Conservation (phyloP, 169 alveolate species). For the Neospora caninum region DNA sequence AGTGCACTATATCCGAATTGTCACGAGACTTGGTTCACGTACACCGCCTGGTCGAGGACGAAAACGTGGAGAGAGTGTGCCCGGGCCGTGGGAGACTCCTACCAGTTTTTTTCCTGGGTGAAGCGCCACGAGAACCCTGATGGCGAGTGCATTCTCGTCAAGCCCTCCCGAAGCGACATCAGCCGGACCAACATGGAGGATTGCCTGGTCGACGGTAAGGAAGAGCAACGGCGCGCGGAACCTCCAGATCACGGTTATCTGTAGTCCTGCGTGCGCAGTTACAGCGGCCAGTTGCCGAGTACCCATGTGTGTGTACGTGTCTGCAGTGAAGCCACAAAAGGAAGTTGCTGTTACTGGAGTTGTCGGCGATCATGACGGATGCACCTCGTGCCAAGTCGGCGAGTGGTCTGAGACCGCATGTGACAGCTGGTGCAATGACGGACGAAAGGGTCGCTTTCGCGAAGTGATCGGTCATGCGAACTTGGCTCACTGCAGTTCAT, state of each 20-base stretch:
- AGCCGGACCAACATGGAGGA: not conserved
- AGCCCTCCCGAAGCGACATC: not conserved
- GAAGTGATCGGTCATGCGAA: not conserved
- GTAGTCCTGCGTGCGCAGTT: no score
- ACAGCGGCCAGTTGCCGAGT: not conserved
- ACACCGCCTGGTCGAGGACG: not conserved
- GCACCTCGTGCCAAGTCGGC: conserved; percentile 47
- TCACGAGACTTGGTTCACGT: not conserved
- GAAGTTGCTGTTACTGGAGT: conserved; percentile 37
- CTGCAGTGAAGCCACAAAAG: not conserved
- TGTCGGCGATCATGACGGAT: not conserved
- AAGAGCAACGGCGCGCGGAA: not conserved
- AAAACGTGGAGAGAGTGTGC: conserved; percentile 59
- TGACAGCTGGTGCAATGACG: conserved; percentile 47
- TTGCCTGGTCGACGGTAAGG: conserved; percentile 52
- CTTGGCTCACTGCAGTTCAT: not conserved
- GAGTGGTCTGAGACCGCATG: conserved; percentile 39
- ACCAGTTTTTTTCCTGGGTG: conserved; percentile 51
- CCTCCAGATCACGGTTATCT: no score
- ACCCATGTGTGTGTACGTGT: not conserved
- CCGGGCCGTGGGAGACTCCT: not conserved
- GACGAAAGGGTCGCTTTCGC: conserved; percentile 33
- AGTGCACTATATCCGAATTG: not conserved
- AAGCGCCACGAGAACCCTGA: not conserved
- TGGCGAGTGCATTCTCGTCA: conserved; percentile 23